Percentiles rank a stretch among this genome's conserved stretches.
Evolutionary conservation across 441 rosid species (phyloP).

Genomic region (Gossypium gossypioides): DNA sequence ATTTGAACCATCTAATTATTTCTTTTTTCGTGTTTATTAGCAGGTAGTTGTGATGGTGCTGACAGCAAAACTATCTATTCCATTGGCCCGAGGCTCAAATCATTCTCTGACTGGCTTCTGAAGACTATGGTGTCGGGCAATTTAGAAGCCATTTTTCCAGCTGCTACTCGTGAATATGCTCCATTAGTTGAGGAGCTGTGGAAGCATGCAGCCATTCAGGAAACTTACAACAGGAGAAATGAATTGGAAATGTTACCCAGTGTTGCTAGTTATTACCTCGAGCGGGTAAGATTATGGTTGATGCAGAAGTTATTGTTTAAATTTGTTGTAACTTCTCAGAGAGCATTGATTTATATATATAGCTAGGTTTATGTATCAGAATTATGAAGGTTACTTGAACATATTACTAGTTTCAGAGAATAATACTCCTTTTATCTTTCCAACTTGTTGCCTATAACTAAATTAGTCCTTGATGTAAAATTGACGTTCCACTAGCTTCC

Average conservation of each 20-base stretch:
- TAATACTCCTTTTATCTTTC: not conserved
- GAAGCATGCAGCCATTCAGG: slow-evolving; percentile 76
- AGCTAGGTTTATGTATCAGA: not conserved
- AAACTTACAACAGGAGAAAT: slow-evolving; percentile 64
- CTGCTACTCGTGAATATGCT: slow-evolving; percentile 72
- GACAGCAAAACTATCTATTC: slow-evolving; percentile 40
- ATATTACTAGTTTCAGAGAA: not conserved
- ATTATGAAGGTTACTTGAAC: not conserved
- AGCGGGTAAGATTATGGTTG: slow-evolving; percentile 45
- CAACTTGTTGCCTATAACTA: not conserved
- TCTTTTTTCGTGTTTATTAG: not conserved
- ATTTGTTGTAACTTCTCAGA: not conserved
- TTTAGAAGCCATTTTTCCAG: slow-evolving; percentile 66
- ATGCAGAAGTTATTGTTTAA: slow-evolving; percentile 7
- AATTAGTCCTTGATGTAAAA: not conserved
- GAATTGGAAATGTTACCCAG: slow-evolving; percentile 78
- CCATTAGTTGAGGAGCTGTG: slow-evolving; percentile 81
- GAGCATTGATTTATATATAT: not conserved
- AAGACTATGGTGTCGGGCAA: slow-evolving; percentile 79
- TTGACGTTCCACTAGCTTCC: not conserved
- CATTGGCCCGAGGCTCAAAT: slow-evolving; percentile 63
- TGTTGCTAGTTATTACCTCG: slow-evolving; percentile 75
- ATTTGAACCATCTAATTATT: not conserved
- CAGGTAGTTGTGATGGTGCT: slow-evolving; percentile 35
- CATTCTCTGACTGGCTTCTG: slow-evolving; percentile 78